These are phyloP conservation scores for Coniosporium tulheliwenetii DNA, from an alignment of 2,329 filamentous ascomycete species.

Conservation along the genomic window DNA sequence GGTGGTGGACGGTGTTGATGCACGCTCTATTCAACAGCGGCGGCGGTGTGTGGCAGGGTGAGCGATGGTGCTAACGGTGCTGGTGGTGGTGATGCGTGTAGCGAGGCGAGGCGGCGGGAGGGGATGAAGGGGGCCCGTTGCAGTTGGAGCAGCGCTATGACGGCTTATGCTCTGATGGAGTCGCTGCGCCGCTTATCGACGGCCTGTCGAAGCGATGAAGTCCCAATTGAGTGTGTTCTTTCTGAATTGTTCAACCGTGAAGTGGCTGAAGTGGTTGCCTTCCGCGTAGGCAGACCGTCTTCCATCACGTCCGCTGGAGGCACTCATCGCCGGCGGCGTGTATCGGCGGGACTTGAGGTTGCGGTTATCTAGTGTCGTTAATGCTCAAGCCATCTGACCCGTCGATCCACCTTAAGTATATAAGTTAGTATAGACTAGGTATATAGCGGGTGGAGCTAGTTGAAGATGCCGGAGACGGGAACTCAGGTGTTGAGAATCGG, in stretches of 20 bases:
- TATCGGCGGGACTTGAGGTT: too few species aligned
- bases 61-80: neutral
- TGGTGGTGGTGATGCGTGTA: conserved; percentile 2
- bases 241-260: too few species aligned
- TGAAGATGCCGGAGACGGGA: neutral
- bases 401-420: conserved; percentile 1
- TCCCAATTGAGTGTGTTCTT: too few species aligned
- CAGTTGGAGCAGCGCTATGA: neutral
- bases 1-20: neutral
- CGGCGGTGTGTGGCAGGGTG: too few species aligned
- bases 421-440: neutral
- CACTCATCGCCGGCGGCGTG: too few species aligned
- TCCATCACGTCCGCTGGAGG: too few species aligned
- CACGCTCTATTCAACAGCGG: too few species aligned
- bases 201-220: too few species aligned
- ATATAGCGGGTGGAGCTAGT: neutral
- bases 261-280: too few species aligned
- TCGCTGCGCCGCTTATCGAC: too few species aligned
- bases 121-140: neutral
- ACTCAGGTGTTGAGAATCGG: neutral
- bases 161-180: too few species aligned
- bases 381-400: conserved; percentile 5
- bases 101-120: neutral
- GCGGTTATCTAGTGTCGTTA: neutral
- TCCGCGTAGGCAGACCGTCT: too few species aligned